Evolutionary conservation across 169 alveolate genomes (phyloP), one percentile per base, ranked within the genome.

Genomic region (Eimeria acervulina): DNA sequence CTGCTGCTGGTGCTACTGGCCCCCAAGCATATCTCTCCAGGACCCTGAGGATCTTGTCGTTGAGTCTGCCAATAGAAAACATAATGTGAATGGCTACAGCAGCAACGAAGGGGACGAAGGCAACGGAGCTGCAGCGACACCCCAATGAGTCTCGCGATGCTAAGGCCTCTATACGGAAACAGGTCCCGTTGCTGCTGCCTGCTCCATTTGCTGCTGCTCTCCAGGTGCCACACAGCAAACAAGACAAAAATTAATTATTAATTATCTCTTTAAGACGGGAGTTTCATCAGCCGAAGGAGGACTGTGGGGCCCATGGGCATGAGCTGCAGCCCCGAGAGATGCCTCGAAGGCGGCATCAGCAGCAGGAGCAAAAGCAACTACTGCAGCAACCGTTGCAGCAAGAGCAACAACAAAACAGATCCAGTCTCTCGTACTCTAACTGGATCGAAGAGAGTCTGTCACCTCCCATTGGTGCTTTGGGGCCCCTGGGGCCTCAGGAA

Each of bases 231-330:
- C 51, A 38, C n/a, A 70, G 31, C 47, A 70, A 33, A 33, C 33
- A 33, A 8, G 17, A 21, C 28, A 31, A 70, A 38, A 70, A 47
- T 5, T 33, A 15, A 15, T 70, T 21, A 61, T 61, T 21, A 61
- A 21, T 21, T 61, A 1, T 26, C 10, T 61, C 33, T 10, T 61
- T 21, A 23, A 28, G 21, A 21, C 31, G 15, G 6, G 10, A 47
- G 28, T 2, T 21, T 70, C n/a, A 0, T 8, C n/a, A 70, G 2
- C 78, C 23, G 83, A 33, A 33, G 83, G 47, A 70, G 21, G 23
- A 38, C 51, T 70, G 83, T 70, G 83, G 83, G 83, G 83, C 83
- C 83, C 83, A 70, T 38, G n/a, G 42, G 28, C 51, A 70, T 47
- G 21, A 38, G 83, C 83, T 33, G 83, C 83, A 70, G 83, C 83